Conservation (phyloP, 192 early-diverging fungal genomes). For the Dissophora ornata region DNA sequence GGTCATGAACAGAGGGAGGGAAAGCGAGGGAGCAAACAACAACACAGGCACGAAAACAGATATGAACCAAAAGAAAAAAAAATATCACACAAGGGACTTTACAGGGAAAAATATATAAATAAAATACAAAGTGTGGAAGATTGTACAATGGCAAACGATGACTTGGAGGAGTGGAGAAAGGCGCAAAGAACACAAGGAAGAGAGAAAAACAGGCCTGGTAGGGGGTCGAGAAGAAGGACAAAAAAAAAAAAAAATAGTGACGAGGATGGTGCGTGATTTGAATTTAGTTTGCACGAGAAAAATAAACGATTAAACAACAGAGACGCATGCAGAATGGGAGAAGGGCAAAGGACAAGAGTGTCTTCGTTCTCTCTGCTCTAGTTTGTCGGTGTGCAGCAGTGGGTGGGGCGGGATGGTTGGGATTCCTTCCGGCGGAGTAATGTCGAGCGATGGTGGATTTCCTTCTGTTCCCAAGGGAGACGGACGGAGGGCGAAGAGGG, state of each 20-base stretch:
- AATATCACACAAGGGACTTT: conserved; percentile 9
- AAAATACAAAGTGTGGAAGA: conserved; percentile 21
- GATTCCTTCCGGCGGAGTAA: too few relatives aligned
- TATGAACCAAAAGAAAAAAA: conserved; percentile 9
- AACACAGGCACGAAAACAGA: background rate
- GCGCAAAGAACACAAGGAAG: conserved; percentile 4
- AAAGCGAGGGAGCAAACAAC: background rate
- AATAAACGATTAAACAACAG: background rate
- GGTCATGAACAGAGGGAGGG: conserved; percentile 1
- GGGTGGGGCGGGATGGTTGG: too few relatives aligned
- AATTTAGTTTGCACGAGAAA: background rate
- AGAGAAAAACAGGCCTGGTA: background rate
- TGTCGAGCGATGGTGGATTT: too few relatives aligned
- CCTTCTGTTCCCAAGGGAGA: too few relatives aligned
- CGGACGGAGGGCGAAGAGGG: background rate
- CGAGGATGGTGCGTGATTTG: conserved; percentile 7
- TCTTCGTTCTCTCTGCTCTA: too few relatives aligned
- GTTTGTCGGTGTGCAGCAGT: too few relatives aligned
- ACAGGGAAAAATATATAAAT: conserved; percentile 1
- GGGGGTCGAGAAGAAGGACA: background rate
- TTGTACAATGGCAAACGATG: conserved; percentile 11
- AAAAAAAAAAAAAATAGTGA: conserved; percentile 5
- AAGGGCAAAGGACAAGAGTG: background rate
- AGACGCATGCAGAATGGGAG: too few relatives aligned
- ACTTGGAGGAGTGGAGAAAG: conserved; percentile 1